Evolutionary conservation across 2,329 filamentous ascomycete genomes (phyloP).

Genomic region (Talaromyces islandicus): DNA sequence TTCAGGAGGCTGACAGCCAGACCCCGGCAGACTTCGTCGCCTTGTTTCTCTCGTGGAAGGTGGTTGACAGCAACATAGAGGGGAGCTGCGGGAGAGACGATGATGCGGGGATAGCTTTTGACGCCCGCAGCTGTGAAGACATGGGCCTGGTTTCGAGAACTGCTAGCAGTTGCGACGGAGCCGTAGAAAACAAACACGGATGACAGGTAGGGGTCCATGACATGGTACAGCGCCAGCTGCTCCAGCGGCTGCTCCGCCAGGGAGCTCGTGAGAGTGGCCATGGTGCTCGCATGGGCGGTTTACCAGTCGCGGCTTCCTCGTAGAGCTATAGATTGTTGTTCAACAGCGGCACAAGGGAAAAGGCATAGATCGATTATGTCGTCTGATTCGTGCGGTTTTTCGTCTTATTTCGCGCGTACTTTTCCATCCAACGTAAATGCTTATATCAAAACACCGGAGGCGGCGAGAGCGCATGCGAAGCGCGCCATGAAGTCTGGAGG

Average conservation of each 20-base stretch:
- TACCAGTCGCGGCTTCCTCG: constrained; percentile 10
- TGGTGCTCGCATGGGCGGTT: constrained; percentile 39
- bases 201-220: constrained; percentile 74
- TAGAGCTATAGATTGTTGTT: neutral
- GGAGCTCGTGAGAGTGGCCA: constrained; percentile 78
- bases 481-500: constrained; percentile 2
- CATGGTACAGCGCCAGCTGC: constrained; percentile 80
- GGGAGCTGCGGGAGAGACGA: constrained; percentile 85
- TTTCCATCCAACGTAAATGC: neutral
- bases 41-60: constrained; percentile 88
- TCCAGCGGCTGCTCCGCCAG: constrained; percentile 71
- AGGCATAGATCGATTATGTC: neutral
- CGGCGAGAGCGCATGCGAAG: constrained; percentile 8
- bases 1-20: constrained; percentile 89
- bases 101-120: constrained; percentile 83
- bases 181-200: constrained; percentile 87
- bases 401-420: neutral
- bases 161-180: constrained; percentile 81
- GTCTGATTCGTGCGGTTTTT: neutral
- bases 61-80: constrained; percentile 87
- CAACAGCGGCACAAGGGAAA: too few species aligned
- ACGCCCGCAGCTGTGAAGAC: constrained; percentile 85
- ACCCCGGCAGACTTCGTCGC: constrained; percentile 85
- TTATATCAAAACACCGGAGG: constrained; percentile 1
- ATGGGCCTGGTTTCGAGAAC: constrained; percentile 90